Evolutionary conservation across 1,139 yeast genomes (phyloP).

Genomic region (Scheffersomyces segobiensis): DNA sequence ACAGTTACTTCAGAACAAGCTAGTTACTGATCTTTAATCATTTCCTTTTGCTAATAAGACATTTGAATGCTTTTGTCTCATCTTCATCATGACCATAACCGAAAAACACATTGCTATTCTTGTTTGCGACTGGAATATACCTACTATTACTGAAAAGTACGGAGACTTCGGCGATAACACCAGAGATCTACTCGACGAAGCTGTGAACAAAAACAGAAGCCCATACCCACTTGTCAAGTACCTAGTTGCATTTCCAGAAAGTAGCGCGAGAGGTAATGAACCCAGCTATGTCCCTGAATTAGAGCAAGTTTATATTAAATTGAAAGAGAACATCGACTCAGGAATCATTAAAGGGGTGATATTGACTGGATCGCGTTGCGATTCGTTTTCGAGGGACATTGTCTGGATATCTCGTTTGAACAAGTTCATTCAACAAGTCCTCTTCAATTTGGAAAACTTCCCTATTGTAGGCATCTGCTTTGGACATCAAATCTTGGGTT

Average conservation of each 20-base stretch:
- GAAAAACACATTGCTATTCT: slow-evolving; percentile 43
- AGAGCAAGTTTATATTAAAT: slow-evolving; percentile 15
- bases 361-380: slow-evolving; percentile 66
- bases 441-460: slow-evolving; percentile 24
- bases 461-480: slow-evolving; percentile 75
- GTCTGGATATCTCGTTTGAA: slow-evolving; percentile 56
- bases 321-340: slow-evolving; percentile 24
- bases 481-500: slow-evolving; percentile 80
- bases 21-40: no score
- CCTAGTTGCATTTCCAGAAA: slow-evolving; percentile 40
- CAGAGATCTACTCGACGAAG: slow-evolving; percentile 23
- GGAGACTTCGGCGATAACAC: slow-evolving; percentile 60
- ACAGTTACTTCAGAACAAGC: background rate
- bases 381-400: slow-evolving; percentile 50
- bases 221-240: slow-evolving; percentile 33
- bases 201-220: slow-evolving; percentile 10
- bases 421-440: slow-evolving; percentile 36
- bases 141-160: slow-evolving; percentile 25
- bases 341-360: slow-evolving; percentile 48
- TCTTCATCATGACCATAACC: slow-evolving; percentile 7
- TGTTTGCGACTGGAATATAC: slow-evolving; percentile 46
- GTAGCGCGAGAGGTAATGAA: slow-evolving; percentile 32
- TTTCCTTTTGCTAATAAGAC: background rate
- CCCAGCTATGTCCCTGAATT: slow-evolving; percentile 6
- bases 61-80: background rate